phyloP scores from a whole-genome alignment of 2,329 filamentous ascomycete species.

The Anisogramma anomala region DNA sequence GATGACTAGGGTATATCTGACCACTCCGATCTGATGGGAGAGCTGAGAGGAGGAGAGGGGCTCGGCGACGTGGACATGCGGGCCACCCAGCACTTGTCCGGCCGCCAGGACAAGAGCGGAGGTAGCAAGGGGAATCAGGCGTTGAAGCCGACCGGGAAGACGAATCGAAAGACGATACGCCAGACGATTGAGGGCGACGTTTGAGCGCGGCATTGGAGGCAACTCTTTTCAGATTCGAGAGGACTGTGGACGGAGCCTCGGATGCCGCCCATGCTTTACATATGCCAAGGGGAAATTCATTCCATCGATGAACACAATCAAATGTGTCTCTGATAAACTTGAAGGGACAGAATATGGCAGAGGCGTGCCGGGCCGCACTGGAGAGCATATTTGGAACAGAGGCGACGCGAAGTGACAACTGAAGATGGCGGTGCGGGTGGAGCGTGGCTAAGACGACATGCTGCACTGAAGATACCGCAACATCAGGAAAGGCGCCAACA shows the following conservation, averaged over 20 bases:
- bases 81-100: neutral
- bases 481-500: no score
- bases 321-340: no score
- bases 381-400: no score
- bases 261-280: neutral
- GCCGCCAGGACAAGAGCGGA: neutral
- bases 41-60: conserved; percentile 1
- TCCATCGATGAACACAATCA: neutral
- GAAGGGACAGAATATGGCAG: no score
- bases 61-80: neutral
- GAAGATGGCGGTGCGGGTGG: no score
- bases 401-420: no score
- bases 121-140: neutral
- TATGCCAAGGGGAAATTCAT: neutral
- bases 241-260: neutral
- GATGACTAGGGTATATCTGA: conserved; percentile 23
- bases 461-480: no score
- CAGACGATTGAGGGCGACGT: neutral
- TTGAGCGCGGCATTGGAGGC: neutral
- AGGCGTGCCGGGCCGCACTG: no score
- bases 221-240: neutral
- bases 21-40: conserved; percentile 10
- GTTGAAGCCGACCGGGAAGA: neutral
- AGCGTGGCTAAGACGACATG: no score
- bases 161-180: neutral